Conservation (phyloP, 202 grass and related monocot species). For the Schoenoplectus tabernaemontani region DNA sequence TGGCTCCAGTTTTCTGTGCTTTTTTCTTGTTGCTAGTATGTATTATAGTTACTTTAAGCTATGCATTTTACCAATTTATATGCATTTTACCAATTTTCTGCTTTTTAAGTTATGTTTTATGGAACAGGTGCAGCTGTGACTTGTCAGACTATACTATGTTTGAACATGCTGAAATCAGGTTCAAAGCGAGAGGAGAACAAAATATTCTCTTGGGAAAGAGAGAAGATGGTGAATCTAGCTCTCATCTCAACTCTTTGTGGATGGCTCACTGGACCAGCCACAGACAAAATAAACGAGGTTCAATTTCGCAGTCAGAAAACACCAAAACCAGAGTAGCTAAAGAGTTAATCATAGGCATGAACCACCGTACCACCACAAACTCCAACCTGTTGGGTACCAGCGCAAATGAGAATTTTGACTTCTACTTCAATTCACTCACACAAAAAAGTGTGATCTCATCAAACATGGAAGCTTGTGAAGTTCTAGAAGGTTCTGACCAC, state of each 20-base stretch:
- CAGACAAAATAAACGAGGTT: not conserved
- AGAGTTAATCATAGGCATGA: conserved; percentile 15
- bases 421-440: not conserved
- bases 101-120: not conserved
- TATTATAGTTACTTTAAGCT: not conserved
- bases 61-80: not conserved
- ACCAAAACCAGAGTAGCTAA: conserved; percentile 4
- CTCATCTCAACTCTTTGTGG: conserved; percentile 8
- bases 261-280: conserved; percentile 10
- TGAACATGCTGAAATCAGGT: conserved; percentile 5
- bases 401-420: conserved; percentile 1
- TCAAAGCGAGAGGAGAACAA: not conserved
- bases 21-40: not conserved
- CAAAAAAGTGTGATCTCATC: not conserved
- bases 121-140: not conserved
- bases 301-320: not conserved
- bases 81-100: not conserved
- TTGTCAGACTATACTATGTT: not conserved
- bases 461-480: not conserved
- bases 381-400: not conserved
- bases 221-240: not conserved
- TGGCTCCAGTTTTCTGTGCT: not conserved
- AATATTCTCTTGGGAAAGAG: conserved; percentile 10
- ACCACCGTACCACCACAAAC: not conserved
- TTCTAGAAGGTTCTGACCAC: conserved; percentile 13